Conservation (phyloP, 305 asterid genomes). For the Coffea humblotiana region DNA sequence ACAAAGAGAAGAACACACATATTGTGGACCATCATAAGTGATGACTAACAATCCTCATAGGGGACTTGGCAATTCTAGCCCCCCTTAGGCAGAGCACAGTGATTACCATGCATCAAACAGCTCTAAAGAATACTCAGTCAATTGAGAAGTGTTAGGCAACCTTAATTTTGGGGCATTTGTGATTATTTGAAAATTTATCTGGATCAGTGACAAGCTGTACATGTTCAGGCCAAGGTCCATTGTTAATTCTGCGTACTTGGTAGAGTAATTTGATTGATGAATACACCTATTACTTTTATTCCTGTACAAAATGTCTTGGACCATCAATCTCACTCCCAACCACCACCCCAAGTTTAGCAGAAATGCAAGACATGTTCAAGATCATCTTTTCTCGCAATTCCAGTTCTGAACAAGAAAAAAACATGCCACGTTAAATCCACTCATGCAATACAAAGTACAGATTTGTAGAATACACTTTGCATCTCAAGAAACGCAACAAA, state of each 20-base stretch:
- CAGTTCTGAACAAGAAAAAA: no score
- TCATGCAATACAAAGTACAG: no score
- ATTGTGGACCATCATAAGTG: no score
- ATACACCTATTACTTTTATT: not conserved
- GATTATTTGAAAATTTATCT: not conserved
- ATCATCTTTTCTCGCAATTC: no score
- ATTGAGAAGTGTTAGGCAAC: not conserved
- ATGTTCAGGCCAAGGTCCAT: not conserved
- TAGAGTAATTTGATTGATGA: no score
- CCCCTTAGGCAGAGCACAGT: no score
- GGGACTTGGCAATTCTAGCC: no score
- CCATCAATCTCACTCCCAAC: not conserved
- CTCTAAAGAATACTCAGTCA: not conserved
- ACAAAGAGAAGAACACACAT: no score
- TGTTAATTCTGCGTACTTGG: not conserved
- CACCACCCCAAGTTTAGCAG: not conserved
- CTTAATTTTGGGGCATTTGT: not conserved
- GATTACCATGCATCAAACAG: no score
- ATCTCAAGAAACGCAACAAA: not conserved
- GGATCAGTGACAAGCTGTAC: not conserved
- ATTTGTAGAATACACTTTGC: not conserved
- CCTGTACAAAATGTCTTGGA: not conserved
- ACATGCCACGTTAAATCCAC: no score
- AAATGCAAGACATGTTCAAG: no score
- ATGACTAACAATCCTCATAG: no score